A percentile compares a stretch with the other conserved stretches of the same genome.
These are phyloP conservation scores for Leccinum boreale DNA, from an alignment of 768 basidiomycete species.

Conservation along the genomic window DNA sequence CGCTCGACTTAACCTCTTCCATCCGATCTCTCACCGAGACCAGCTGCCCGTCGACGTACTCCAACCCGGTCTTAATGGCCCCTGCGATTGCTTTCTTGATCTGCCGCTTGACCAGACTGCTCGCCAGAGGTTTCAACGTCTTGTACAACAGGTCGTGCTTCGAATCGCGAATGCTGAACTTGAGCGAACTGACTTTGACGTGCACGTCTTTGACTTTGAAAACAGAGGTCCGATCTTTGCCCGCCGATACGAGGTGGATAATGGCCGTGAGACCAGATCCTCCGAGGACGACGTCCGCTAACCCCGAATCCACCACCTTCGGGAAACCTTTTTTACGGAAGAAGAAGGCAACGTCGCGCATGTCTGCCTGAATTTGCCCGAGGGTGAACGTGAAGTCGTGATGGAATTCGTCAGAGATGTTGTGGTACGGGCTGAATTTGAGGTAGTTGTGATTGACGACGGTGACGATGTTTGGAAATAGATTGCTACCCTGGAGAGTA, in stretches of 20 bases:
- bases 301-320: conserved; percentile 75
- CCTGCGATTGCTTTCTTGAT: conserved; percentile 59
- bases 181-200: conserved; percentile 83
- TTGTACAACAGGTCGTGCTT: conserved; percentile 91
- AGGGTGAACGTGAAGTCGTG: conserved; percentile 77
- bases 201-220: conserved; percentile 70
- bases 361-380: conserved; percentile 87
- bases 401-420: conserved; percentile 51
- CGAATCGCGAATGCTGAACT: conserved; percentile 86
- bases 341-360: conserved; percentile 91
- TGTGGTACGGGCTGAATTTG: conserved; percentile 77
- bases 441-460: conserved; percentile 79
- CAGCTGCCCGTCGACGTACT: conserved; percentile 87
- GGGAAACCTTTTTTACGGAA: conserved; percentile 87
- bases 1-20: conserved; percentile 54
- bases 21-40: conserved; percentile 81
- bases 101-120: conserved; percentile 74
- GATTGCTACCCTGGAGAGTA: conserved; percentile 80
- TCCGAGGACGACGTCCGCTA: conserved; percentile 83
- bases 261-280: conserved; percentile 76
- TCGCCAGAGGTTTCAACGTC: conserved; percentile 76
- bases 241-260: conserved; percentile 56
- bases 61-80: conserved; percentile 75
- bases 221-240: conserved; percentile 63
- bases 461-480: conserved; percentile 78